Evolutionary conservation across 805 yeast species (phyloP).

Genomic region (Teunomyces pallodes): DNA sequence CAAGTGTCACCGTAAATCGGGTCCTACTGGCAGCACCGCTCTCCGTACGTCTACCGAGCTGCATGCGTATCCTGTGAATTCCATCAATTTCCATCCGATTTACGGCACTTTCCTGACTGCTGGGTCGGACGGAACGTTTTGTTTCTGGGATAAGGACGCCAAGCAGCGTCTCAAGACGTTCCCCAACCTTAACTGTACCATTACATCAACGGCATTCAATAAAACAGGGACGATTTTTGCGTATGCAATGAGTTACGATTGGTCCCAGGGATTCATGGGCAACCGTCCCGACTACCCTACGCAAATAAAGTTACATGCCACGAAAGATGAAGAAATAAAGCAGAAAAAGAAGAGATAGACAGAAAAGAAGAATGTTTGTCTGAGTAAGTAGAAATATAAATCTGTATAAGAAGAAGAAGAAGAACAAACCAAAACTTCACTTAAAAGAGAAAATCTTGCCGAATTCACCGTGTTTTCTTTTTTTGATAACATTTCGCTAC

Average conservation of each 20-base stretch:
- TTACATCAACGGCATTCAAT: conserved; percentile 79
- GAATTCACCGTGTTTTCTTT: no score
- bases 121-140: conserved; percentile 91
- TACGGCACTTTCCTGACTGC: conserved; percentile 92
- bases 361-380: neutral
- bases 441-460: no score
- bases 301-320: conserved; percentile 76
- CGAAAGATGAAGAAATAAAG: conserved; percentile 82
- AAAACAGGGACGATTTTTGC: conserved; percentile 82
- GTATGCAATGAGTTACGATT: conserved; percentile 89
- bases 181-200: conserved; percentile 64
- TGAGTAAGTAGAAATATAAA: neutral
- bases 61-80: conserved; percentile 73
- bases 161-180: conserved; percentile 81
- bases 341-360: conserved; percentile 40
- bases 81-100: conserved; percentile 81
- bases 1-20: conserved; percentile 84
- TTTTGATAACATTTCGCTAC: neutral
- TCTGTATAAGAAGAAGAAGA: neutral
- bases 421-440: neutral
- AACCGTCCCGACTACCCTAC: conserved; percentile 76
- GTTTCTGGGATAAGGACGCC: conserved; percentile 95
- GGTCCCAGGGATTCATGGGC: conserved; percentile 87
- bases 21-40: conserved; percentile 33
- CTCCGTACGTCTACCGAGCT: conserved; percentile 40